phyloP scores from a whole-genome alignment of 192 early-diverging fungal genomes.

The Mortierella antarctica region DNA sequence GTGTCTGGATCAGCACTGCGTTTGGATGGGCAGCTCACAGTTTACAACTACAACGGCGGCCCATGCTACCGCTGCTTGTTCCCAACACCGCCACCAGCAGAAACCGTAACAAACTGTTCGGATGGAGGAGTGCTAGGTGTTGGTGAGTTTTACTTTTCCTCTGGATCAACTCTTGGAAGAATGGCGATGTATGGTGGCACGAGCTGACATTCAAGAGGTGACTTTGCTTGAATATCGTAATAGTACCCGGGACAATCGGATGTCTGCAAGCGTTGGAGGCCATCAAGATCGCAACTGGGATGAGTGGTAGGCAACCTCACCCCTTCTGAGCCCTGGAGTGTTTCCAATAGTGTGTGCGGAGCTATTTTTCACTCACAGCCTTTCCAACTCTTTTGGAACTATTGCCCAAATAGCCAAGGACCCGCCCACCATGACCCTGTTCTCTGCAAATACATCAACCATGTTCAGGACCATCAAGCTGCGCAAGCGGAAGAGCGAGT shows the following conservation, averaged over 20 bases:
- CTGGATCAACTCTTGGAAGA: background rate
- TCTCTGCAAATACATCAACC: slow-evolving; percentile 77
- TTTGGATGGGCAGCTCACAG: slow-evolving; percentile 94
- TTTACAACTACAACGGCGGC: slow-evolving; percentile 91
- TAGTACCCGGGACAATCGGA: slow-evolving; percentile 94
- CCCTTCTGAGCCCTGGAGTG: background rate
- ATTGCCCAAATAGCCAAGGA: slow-evolving; percentile 37
- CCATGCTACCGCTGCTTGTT: slow-evolving; percentile 98
- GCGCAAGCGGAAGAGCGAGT: slow-evolving; percentile 73
- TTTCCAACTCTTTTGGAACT: background rate
- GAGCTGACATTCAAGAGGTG: background rate
- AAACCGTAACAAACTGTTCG: slow-evolving; percentile 88
- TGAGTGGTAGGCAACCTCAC: slow-evolving; percentile 53
- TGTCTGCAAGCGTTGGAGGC: slow-evolving; percentile 92
- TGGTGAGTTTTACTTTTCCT: slow-evolving; percentile 55
- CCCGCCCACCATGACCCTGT: slow-evolving; percentile 78
- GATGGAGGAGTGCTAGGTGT: slow-evolving; percentile 95
- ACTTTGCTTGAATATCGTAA: background rate
- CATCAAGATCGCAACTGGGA: slow-evolving; percentile 84
- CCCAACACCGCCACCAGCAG: slow-evolving; percentile 90
- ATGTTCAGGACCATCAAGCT: slow-evolving; percentile 86
- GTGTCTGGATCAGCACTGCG: slow-evolving; percentile 92
- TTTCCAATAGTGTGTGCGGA: background rate
- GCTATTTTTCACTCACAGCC: background rate
- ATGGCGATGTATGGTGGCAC: background rate